Evolutionary conservation across 164 flowering plant species (phyloP).

Genomic region (Chloranthus sessilifolius): DNA sequence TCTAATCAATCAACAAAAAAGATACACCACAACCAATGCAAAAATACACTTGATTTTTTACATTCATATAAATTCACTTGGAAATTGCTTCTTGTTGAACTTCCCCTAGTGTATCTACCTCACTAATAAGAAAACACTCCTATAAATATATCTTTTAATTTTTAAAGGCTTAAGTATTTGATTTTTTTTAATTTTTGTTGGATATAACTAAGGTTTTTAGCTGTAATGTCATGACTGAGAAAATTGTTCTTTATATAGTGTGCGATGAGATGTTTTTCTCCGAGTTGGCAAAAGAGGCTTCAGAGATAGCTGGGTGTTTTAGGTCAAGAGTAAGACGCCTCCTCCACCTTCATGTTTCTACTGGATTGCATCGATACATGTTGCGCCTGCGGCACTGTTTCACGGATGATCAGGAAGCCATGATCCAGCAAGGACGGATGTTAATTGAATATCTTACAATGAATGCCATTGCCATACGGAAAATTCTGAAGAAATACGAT

Average conservation of each 20-base stretch:
- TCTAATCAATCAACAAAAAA: too few relatives aligned
- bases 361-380: conserved; percentile 50
- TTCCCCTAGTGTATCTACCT: too few relatives aligned
- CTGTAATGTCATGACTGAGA: too few relatives aligned
- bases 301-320: conserved; percentile 73
- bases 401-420: conserved; percentile 32
- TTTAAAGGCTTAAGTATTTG: too few relatives aligned
- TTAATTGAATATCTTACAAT: conserved; percentile 65
- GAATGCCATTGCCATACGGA: conserved; percentile 86
- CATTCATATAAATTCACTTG: too few relatives aligned
- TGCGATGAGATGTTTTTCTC: conserved; percentile 84
- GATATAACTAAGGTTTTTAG: too few relatives aligned
- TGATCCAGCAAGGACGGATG: conserved; percentile 52
- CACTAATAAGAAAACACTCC: too few relatives aligned
- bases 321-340: conserved; percentile 63
- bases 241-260: conserved; percentile 29
- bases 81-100: too few relatives aligned
- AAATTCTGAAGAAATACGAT: conserved; percentile 92
- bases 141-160: too few relatives aligned
- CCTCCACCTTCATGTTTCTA: conserved; percentile 52
- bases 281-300: conserved; percentile 74
- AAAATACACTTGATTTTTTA: too few relatives aligned
- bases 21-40: too few relatives aligned
- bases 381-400: conserved; percentile 46
- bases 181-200: too few relatives aligned